Evolutionary conservation across 2,329 filamentous ascomycete genomes (phyloP), one percentile per base, ranked within the genome.

Genomic region (Arthrobotrys sphaeroides): DNA sequence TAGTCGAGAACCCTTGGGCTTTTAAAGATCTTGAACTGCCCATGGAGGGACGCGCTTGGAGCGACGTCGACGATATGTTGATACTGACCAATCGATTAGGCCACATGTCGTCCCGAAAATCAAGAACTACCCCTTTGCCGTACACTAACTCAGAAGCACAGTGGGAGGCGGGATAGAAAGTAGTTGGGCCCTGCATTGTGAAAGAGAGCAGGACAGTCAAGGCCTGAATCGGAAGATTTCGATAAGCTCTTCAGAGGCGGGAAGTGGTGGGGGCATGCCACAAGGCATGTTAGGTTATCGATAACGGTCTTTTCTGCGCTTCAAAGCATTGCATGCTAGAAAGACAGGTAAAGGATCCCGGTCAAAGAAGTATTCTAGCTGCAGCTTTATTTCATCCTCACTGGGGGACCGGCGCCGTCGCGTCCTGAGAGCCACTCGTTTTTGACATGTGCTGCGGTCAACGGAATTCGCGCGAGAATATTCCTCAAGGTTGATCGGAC

Each of bases 381-480:
- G 59, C 42, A 45, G 40, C 40, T 20, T 3, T 33, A 45, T 47
- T 47, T 20, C 26, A 20, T 45, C 22, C 42, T 16, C 26, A 3
- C 38, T 47, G n/a, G 38, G 16, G 22, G 26, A 10, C 20, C 22
- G 18, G 9, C 6, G 12, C 3, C 43, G 26, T 47, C 51, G 28
- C 51, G 13, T 38, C 31, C 42, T 69, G 22, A 61, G 28, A 61
- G 33, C 66, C 55, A 70, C 60, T 70, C 66, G 66, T 62, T 70
- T 43, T 47, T 55, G 66, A 53, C 66, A 70, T 70, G 66, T 70
- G 66, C 55, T 53, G 49, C 16, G n/a, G 18, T 13, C 13, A 10
- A 7, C 12, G 33, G 26, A 20, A 51, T 64, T 62, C 38, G 42
- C 38, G 59, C 40, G 59, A 62, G n/a, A 49, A 31, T 36, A 31